Conservation (phyloP, 2,329 filamentous ascomycete species). For the Penicillium hesseltinei region DNA sequence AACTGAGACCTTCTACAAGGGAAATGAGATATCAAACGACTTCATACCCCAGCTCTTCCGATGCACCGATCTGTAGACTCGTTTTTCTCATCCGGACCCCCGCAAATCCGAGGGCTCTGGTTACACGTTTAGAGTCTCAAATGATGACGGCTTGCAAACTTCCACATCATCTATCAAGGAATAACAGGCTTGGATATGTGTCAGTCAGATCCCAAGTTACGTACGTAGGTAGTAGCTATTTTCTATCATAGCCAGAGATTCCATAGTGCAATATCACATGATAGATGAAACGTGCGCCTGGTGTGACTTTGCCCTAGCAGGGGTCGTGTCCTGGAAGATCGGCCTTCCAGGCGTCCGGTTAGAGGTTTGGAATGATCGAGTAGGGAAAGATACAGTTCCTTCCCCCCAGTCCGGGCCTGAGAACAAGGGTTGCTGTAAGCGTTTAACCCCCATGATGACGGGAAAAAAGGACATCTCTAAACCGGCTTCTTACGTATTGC, state of each 20-base stretch:
- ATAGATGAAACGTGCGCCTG: conserved; percentile 29
- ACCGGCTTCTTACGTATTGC: not conserved
- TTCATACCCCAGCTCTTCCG: not conserved
- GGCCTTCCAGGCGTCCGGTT: conserved; percentile 17
- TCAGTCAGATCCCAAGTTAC: not conserved
- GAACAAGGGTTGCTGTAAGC: conserved; percentile 1
- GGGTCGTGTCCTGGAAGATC: conserved; percentile 13
- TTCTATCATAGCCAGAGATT: not conserved
- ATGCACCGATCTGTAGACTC: not conserved
- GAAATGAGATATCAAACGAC: not conserved
- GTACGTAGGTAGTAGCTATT: not conserved
- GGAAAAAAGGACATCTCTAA: not conserved
- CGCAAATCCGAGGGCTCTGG: not conserved
- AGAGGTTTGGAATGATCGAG: conserved; percentile 12
- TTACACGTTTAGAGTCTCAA: not conserved
- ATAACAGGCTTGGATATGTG: not conserved
- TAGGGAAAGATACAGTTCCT: conserved; percentile 1
- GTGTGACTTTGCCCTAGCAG: conserved; percentile 18
- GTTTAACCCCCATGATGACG: not conserved
- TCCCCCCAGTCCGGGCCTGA: conserved; percentile 13
- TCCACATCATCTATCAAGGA: not conserved
- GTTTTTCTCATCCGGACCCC: not conserved
- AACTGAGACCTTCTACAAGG: not conserved
- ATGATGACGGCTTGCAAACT: not conserved
- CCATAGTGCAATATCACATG: conserved; percentile 28